Conservation (phyloP, 306 rosid genomes). For the Senna siamea region DNA sequence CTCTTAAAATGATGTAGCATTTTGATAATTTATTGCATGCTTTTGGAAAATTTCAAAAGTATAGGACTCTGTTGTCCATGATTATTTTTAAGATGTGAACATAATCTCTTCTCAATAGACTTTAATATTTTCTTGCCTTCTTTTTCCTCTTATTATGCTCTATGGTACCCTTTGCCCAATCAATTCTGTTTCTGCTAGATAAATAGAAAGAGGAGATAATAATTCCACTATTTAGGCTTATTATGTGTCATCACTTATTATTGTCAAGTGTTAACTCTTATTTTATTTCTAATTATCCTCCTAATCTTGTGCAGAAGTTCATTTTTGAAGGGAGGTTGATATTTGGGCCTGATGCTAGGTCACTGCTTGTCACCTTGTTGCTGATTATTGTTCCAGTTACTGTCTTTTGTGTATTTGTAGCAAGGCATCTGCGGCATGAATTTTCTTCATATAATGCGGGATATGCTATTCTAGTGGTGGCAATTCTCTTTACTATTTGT, state of each 20-base stretch:
- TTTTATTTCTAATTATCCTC: constrained; percentile 39
- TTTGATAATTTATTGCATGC: too few relatives aligned
- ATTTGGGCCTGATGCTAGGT: constrained; percentile 92
- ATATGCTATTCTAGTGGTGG: constrained; percentile 70
- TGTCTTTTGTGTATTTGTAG: constrained; percentile 79
- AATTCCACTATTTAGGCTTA: too few relatives aligned
- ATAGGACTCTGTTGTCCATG: too few relatives aligned
- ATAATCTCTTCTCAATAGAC: too few relatives aligned
- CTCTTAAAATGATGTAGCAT: too few relatives aligned
- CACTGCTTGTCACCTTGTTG: constrained; percentile 74
- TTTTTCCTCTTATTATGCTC: not conserved
- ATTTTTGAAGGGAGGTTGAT: constrained; percentile 83
- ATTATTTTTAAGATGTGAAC: too few relatives aligned
- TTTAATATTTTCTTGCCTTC: not conserved
- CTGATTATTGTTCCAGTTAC: constrained; percentile 76
- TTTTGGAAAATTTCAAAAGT: too few relatives aligned
- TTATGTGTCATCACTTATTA: not conserved
- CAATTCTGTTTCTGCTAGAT: not conserved
- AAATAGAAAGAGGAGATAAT: too few relatives aligned
- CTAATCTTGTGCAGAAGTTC: constrained; percentile 72
- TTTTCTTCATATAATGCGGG: constrained; percentile 68
- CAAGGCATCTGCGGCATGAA: constrained; percentile 84
- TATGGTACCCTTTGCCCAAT: not conserved
- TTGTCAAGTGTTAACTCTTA: constrained; percentile 22
- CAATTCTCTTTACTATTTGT: constrained; percentile 65